Conservation (phyloP, 2,329 filamentous ascomycete genomes). For the Diplodia sapinea region DNA sequence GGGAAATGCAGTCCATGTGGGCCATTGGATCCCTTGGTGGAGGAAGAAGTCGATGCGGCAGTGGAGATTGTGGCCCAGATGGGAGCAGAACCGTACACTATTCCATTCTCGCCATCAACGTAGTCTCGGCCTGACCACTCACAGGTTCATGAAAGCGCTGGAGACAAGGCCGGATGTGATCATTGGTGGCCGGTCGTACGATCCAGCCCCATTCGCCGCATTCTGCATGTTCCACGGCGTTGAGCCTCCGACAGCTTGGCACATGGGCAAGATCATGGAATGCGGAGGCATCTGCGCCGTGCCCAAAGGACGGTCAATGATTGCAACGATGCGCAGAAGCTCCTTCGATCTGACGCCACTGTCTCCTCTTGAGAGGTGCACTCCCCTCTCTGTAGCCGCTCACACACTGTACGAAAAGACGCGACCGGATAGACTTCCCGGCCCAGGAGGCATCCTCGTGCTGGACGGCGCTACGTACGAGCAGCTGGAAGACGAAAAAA, state of each 20-base stretch:
- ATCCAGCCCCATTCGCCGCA: constrained; percentile 38
- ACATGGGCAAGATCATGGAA: constrained; percentile 65
- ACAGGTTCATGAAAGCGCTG: background rate
- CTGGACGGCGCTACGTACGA: constrained; percentile 52
- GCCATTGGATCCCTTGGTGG: background rate
- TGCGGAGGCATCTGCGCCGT: constrained; percentile 57
- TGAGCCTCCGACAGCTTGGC: constrained; percentile 34
- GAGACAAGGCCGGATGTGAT: constrained; percentile 52
- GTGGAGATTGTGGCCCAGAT: background rate
- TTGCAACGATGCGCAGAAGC: constrained; percentile 53
- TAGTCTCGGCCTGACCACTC: no score
- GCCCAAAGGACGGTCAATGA: constrained; percentile 54
- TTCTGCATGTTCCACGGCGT: constrained; percentile 31
- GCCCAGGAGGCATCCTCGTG: constrained; percentile 58
- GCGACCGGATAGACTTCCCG: constrained; percentile 57
- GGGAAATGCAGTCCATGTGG: background rate
- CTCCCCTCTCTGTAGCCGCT: constrained; percentile 57
- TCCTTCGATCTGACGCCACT: constrained; percentile 57
- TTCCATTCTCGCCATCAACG: no score
- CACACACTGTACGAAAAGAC: constrained; percentile 63
- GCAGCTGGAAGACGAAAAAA: background rate
- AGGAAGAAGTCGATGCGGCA: background rate
- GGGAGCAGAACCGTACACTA: background rate
- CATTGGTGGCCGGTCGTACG: constrained; percentile 50
- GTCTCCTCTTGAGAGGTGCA: constrained; percentile 51